phyloP scores from a whole-genome alignment of 2,329 filamentous ascomycete genomes.

The Byssoonygena ceratinophila region DNA sequence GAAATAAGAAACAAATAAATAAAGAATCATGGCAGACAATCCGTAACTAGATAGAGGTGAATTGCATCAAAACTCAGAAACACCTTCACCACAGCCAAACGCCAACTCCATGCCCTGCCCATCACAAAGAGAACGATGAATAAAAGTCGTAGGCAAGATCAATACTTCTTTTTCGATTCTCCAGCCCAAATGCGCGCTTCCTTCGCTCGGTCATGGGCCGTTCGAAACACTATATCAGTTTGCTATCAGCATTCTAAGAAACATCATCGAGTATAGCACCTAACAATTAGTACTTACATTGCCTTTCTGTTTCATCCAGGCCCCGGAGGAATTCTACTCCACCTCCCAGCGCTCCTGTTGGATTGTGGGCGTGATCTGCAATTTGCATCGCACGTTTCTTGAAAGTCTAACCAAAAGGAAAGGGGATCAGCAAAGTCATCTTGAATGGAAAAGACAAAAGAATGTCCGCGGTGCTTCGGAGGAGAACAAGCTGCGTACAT shows the following conservation, averaged over 20 bases:
- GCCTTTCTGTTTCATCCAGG: conserved; percentile 80
- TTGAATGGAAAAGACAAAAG: too few species aligned
- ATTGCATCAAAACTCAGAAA: too few species aligned
- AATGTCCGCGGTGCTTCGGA: too few species aligned
- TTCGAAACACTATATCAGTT: conserved; percentile 51
- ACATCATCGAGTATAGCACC: background rate
- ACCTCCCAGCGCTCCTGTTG: conserved; percentile 55
- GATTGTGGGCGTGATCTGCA: conserved; percentile 79
- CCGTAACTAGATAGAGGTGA: too few species aligned
- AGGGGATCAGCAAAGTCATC: background rate
- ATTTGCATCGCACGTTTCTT: conserved; percentile 71
- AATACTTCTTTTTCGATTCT: conserved; percentile 44
- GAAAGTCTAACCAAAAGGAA: conserved; percentile 51
- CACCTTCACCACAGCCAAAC: too few species aligned
- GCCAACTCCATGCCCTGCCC: background rate
- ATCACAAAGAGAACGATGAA: too few species aligned
- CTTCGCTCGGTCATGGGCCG: conserved; percentile 63
- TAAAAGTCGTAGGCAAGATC: background rate
- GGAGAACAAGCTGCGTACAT: conserved; percentile 24
- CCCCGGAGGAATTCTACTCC: conserved; percentile 75
- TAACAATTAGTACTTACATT: conserved; percentile 37
- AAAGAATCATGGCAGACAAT: too few species aligned
- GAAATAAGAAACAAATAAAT: too few species aligned
- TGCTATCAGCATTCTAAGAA: conserved; percentile 8
- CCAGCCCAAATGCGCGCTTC: conserved; percentile 60